Evolutionary conservation across 1,284 basidiomycete species (phyloP).

Genomic region (Pyrrhoderma lamaoense): DNA sequence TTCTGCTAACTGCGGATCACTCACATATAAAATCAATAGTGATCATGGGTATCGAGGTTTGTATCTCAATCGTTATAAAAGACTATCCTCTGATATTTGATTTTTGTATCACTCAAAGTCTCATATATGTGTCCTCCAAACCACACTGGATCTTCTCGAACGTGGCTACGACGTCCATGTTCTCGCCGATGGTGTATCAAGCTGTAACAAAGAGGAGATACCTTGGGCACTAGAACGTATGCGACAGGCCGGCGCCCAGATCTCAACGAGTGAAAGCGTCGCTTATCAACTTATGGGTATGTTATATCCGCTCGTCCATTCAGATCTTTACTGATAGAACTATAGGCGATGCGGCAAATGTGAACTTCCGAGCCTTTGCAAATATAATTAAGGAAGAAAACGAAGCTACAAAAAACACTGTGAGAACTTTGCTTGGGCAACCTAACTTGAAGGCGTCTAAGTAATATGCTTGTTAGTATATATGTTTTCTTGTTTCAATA

Average conservation of each 20-base stretch:
- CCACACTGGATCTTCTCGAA: constrained; percentile 59
- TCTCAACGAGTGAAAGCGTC: constrained; percentile 78
- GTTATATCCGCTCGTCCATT: background rate
- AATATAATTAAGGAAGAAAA: constrained; percentile 73
- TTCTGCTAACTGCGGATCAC: constrained; percentile 38
- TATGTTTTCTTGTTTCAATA: no score
- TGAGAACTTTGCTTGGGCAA: constrained; percentile 22
- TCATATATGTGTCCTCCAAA: constrained; percentile 87
- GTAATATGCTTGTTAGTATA: no score
- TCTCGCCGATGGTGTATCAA: constrained; percentile 80
- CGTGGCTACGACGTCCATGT: constrained; percentile 56
- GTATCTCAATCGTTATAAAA: background rate
- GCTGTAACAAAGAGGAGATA: constrained; percentile 67
- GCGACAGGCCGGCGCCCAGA: constrained; percentile 65
- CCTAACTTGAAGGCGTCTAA: background rate
- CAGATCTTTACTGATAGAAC: constrained; percentile 12
- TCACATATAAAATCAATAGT: constrained; percentile 54
- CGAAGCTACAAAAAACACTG: constrained; percentile 44
- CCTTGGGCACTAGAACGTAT: constrained; percentile 58
- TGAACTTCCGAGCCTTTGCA: constrained; percentile 71
- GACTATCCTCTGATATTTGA: constrained; percentile 1
- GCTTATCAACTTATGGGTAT: constrained; percentile 69
- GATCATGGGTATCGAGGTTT: constrained; percentile 80
- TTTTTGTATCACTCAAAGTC: constrained; percentile 39
- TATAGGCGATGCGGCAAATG: constrained; percentile 54